Evolutionary conservation across 2,329 filamentous ascomycete species (phyloP).

Genomic region (Emericellopsis cladophorae): DNA sequence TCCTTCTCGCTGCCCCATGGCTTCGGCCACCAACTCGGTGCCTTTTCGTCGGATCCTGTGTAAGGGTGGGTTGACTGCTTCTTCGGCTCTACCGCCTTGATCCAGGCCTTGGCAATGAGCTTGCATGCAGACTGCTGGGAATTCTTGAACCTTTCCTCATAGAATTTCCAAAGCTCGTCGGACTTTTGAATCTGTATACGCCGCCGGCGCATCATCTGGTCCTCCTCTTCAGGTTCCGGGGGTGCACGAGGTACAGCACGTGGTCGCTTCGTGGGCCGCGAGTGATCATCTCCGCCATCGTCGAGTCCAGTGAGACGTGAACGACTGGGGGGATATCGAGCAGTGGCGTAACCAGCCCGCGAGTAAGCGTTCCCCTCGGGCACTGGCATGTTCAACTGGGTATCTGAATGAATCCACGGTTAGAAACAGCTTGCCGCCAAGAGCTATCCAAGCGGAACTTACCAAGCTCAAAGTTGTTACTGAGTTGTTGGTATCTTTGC

Average conservation of each 20-base stretch:
- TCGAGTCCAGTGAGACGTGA: too few species aligned
- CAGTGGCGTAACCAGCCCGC: too few species aligned
- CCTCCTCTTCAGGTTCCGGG: too few species aligned
- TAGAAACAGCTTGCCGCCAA: too few species aligned
- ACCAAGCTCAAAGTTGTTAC: slow-evolving; percentile 25
- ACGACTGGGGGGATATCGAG: too few species aligned
- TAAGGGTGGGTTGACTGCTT: slow-evolving; percentile 68
- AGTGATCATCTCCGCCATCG: too few species aligned
- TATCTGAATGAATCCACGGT: too few species aligned
- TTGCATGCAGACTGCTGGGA: slow-evolving; percentile 63
- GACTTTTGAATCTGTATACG: too few species aligned
- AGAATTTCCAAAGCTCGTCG: slow-evolving; percentile 38
- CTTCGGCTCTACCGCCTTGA: slow-evolving; percentile 63
- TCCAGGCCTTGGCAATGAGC: slow-evolving; percentile 61
- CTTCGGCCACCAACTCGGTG: slow-evolving; percentile 56
- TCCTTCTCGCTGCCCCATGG: slow-evolving; percentile 35
- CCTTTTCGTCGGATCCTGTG: slow-evolving; percentile 48
- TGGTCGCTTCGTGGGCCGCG: too few species aligned
- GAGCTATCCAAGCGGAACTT: not conserved
- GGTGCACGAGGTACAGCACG: too few species aligned
- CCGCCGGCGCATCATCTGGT: too few species aligned
- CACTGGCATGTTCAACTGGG: not conserved
- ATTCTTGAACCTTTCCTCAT: slow-evolving; percentile 47
- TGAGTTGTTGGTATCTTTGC: slow-evolving; percentile 25
- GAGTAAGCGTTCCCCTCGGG: not conserved